Base-by-base conservation (phyloP, 2,329 filamentous ascomycete species). In the Grosmannia penicillata region DNA sequence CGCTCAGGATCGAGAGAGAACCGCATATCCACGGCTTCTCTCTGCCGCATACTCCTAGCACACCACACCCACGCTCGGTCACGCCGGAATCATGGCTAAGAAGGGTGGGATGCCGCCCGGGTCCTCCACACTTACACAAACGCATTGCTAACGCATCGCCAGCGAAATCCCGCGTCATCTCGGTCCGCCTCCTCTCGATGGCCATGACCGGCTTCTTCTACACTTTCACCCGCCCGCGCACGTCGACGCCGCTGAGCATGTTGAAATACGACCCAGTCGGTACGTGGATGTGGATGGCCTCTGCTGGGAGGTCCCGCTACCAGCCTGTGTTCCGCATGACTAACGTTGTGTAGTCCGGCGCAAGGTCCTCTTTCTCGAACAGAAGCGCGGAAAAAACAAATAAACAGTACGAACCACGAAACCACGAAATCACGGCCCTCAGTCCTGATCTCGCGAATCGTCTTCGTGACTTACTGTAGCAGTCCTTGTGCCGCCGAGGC, bases 201-300 rank as follows among this genome's bases (percentile, higher is more conserved):
- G 91, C 91, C 57, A 80, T 94, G 80, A 98, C 91, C 21, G 91
- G 91, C 54, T 98, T 86, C 72, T 98, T 89, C 70, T 87, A 89
- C 61, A 93, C 85, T 38, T 77, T 93, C 60, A 71, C 80, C 50
- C 78, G 93, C 42, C 87, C 86, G 11, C 79, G 91, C 49, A 72
- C 74, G 23, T 71, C 86, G 45, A 70, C 80, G 32, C 87, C 93
- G 40, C 73, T 98, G 62, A 93, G 86, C 65, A 91, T 98, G 85
- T 67, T 98, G 51, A 98, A 98, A 68, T 98, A 98, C 62, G 91
- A 98, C 57, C 91, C 91, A 30, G 87, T 98, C 47, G 80, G 84
- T 93, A 75, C 17, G 33, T 33, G n/a, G 15, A 11, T 13, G 4
- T 18, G 22, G 26, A 15, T 8, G 18, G 26, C 32, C n/a, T 9